Evolutionary conservation across 179 eudicot genomes (phyloP).

Genomic region (Sideroxylon spinosum): DNA sequence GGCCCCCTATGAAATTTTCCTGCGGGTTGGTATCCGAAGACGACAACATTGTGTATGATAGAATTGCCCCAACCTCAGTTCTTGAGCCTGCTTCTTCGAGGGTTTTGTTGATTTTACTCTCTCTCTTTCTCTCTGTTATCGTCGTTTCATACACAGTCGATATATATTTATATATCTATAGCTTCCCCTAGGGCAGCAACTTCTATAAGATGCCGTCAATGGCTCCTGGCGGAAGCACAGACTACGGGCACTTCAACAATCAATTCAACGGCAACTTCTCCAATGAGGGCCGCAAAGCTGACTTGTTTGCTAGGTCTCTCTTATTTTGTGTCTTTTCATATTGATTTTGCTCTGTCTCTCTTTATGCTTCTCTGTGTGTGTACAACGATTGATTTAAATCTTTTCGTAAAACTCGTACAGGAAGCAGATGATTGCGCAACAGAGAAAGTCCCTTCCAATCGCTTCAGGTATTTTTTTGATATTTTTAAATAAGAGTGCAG

Average conservation of each 20-base stretch:
- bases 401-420: constrained; percentile 19
- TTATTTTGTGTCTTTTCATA: neutral
- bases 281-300: neutral
- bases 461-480: constrained; percentile 52
- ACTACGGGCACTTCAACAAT: neutral
- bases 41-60: too few relatives aligned
- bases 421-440: constrained; percentile 55
- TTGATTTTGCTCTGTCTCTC: neutral
- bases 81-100: too few relatives aligned
- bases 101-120: neutral
- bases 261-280: neutral
- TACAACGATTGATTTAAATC: neutral
- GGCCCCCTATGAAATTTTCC: too few relatives aligned
- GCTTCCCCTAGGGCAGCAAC: neutral
- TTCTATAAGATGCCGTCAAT: constrained; percentile 20
- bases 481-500: neutral
- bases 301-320: neutral
- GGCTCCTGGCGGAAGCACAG: constrained; percentile 7
- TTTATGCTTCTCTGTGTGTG: neutral
- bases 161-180: neutral
- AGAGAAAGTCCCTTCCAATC: constrained; percentile 66
- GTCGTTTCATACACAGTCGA: neutral
- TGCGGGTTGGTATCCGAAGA: too few relatives aligned
- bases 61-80: too few relatives aligned
- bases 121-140: neutral